These are phyloP conservation scores for Lactifluus echinatus DNA, from an alignment of 768 basidiomycete genomes.

Conservation along the genomic window DNA sequence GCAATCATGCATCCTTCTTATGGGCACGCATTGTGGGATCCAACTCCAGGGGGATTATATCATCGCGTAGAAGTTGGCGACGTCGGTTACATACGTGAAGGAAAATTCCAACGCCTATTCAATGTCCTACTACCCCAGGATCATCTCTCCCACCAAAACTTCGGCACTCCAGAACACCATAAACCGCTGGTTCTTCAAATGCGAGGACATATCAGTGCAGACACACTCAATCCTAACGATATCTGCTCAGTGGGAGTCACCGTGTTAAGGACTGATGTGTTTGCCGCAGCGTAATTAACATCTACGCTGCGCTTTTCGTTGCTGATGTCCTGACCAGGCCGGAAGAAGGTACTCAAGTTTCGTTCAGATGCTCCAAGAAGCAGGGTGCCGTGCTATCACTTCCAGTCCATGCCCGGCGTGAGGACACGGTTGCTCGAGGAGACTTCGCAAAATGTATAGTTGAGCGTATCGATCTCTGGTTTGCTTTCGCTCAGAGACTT, in stretches of 20 bases:
- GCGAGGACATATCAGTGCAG: background rate
- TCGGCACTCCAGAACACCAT: background rate
- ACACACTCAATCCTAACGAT: background rate
- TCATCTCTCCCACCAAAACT: background rate
- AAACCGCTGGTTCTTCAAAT: background rate
- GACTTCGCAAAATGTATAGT: background rate
- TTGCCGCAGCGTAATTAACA: background rate
- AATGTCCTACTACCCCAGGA: background rate
- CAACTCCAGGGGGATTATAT: constrained; percentile 9
- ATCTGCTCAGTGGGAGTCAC: background rate
- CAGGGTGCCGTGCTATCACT: background rate
- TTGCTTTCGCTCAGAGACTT: background rate
- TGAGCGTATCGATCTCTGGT: background rate
- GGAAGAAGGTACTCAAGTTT: background rate
- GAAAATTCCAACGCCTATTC: constrained; percentile 1
- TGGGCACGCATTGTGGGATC: constrained; percentile 17
- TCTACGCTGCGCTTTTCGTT: background rate
- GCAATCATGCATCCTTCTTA: constrained; percentile 1
- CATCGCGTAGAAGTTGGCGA: constrained; percentile 16
- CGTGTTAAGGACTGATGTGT: background rate
- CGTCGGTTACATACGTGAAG: constrained; percentile 17
- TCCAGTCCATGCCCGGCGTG: background rate
- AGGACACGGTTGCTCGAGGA: background rate
- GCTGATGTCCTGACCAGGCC: background rate
- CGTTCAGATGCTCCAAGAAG: background rate